A percentile compares a stretch with the other conserved stretches of the same genome.
These are phyloP conservation scores for Beauveria sp. DNA, from an alignment of 2,329 filamentous ascomycete genomes.

Conservation along the genomic window DNA sequence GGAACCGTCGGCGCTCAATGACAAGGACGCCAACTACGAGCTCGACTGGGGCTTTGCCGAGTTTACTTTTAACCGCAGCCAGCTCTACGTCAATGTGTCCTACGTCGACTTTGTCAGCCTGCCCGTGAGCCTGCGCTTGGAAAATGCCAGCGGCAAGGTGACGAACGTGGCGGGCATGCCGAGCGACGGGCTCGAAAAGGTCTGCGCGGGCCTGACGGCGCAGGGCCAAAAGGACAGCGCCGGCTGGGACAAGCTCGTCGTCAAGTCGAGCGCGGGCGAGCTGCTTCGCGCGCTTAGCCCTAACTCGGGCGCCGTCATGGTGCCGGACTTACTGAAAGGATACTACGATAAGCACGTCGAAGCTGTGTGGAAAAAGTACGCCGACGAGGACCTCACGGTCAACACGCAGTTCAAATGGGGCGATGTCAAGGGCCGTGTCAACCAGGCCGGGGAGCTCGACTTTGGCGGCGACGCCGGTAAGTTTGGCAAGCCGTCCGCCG, in stretches of 20 bases:
- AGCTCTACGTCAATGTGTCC: slow-evolving; percentile 62
- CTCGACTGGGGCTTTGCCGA: slow-evolving; percentile 61
- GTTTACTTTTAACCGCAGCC: slow-evolving; percentile 54
- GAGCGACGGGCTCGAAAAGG: slow-evolving; percentile 34
- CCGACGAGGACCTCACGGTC: slow-evolving; percentile 35
- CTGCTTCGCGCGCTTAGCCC: slow-evolving; percentile 47
- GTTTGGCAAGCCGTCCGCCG: slow-evolving; percentile 39
- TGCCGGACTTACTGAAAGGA: slow-evolving; percentile 36
- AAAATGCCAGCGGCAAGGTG: slow-evolving; percentile 35
- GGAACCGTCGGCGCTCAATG: slow-evolving; percentile 65
- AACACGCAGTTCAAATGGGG: slow-evolving; percentile 50
- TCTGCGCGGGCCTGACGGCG: slow-evolving; percentile 36
- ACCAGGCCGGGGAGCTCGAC: slow-evolving; percentile 23
- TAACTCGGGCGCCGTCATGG: slow-evolving; percentile 39
- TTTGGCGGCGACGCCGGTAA: slow-evolving; percentile 27
- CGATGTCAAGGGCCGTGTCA: slow-evolving; percentile 35
- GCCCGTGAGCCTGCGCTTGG: slow-evolving; percentile 51
- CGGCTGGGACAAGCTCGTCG: slow-evolving; percentile 45
- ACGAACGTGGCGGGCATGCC: slow-evolving; percentile 44
- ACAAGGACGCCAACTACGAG: slow-evolving; percentile 53
- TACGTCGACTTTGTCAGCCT: slow-evolving; percentile 69
- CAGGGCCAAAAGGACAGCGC: slow-evolving; percentile 39
- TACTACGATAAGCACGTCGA: slow-evolving; percentile 46
- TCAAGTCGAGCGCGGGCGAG: slow-evolving; percentile 25
- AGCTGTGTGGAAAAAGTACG: slow-evolving; percentile 45